Evolutionary conservation across 2,329 filamentous ascomycete species (phyloP), one percentile per base, ranked within the genome.

Genomic region (Ascochyta clinopodiicola): DNA sequence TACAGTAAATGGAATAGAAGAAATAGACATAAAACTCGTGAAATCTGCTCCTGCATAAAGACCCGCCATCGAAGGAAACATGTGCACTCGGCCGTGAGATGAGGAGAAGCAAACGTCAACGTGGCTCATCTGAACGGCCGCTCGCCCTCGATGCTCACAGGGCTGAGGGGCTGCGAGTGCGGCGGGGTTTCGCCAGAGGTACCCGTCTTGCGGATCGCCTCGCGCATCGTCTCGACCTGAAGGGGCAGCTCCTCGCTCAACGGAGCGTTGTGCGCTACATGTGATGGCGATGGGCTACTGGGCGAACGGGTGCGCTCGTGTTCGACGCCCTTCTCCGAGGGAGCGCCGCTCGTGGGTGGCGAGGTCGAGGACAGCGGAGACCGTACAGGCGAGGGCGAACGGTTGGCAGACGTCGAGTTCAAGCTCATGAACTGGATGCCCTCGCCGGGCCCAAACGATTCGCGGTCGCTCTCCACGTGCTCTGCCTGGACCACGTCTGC

Each of bases 401-500:
- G 86, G 81, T 77, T 76, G 42, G 70, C 73, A 72, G 59, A 89
- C 71, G 86, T 86, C 7, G 88, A 87, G 31, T 57, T 51, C 19
- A 90, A 78, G 12, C 88, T 88, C 45, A 86, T 84, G 56, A 89
- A 78, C 71, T 92, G 87, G 52, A 90, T 81, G 51, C 87, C 88
- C 57, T 94, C 90, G 29, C 40, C 50, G 9, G 66, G 57, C 7
- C 63, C 64, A 46, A 68, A 49, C 27, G 65, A 57, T 29, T 68
- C 66, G 61, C 88, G 82, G 63, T 83, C 87, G 42, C 84, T 81
- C 34, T 87, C 84, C 27, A 85, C 86, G 67, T 94, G 90, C 73
- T 95, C 91, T 31, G 88, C 85, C 72, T 96, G 92, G 36, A 98
- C 92, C 9, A 98, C 92, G 69, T 98, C 94, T 58, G 94, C 93